A percentile compares a stretch with the other conserved stretches of the same genome.
These are phyloP conservation scores for Trichoderma erinaceum DNA, from an alignment of 495 filamentous ascomycete genomes.

Conservation along the genomic window DNA sequence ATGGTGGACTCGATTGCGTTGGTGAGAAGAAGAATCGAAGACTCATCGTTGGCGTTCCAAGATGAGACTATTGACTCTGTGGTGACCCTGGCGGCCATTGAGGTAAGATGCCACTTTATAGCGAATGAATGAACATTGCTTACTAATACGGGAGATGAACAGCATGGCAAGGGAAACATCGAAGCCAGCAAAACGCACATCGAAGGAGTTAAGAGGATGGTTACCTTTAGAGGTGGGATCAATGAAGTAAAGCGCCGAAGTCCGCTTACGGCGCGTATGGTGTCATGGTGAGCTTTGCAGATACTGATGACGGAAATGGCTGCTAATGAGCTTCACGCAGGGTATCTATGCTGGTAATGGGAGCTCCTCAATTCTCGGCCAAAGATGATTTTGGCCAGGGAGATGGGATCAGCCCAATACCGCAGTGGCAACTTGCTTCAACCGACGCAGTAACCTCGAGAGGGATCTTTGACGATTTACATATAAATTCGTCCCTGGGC, in stretches of 20 bases:
- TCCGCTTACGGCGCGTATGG: conserved; percentile 47
- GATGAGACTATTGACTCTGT: conserved; percentile 51
- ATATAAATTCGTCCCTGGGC: conserved; percentile 29
- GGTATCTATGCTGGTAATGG: conserved; percentile 47
- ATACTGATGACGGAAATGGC: not conserved
- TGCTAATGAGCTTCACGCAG: conserved; percentile 26
- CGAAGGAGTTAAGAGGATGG: conserved; percentile 43
- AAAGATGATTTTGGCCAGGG: conserved; percentile 44
- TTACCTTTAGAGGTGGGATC: conserved; percentile 44
- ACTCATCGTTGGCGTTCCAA: conserved; percentile 40
- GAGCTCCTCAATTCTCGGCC: conserved; percentile 41
- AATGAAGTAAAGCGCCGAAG: conserved; percentile 39
- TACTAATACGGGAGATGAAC: conserved; percentile 7
- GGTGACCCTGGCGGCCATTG: conserved; percentile 47
- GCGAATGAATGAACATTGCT: not conserved
- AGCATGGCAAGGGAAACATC: conserved; percentile 48
- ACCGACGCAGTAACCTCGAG: conserved; percentile 15
- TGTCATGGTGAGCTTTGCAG: conserved; percentile 37
- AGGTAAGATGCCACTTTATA: conserved; percentile 29
- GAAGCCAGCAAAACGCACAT: conserved; percentile 41
- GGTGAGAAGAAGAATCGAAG: conserved; percentile 38
- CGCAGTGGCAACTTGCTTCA: conserved; percentile 37
- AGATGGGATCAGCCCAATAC: conserved; percentile 39
- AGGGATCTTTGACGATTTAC: conserved; percentile 19
- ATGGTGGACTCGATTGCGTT: conserved; percentile 47